Conservation (phyloP, 495 filamentous ascomycete species). For the Hypoxylon fuscum region DNA sequence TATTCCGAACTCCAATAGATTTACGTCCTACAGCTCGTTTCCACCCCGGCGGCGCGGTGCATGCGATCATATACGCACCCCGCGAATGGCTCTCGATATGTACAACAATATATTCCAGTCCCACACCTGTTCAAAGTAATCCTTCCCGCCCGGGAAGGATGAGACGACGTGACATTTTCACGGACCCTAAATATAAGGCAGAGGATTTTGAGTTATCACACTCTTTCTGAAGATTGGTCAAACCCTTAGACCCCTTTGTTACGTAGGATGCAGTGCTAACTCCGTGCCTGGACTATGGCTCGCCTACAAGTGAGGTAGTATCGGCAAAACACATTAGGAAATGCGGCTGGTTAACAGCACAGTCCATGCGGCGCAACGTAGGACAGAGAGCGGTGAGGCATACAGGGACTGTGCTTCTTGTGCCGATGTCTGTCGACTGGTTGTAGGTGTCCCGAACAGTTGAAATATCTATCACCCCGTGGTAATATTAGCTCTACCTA, state of each 20-base stretch:
- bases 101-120: constrained; percentile 14
- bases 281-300: background rate
- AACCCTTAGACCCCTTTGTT: constrained; percentile 14
- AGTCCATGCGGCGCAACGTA: constrained; percentile 19
- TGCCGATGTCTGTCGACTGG: no score
- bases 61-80: constrained; percentile 35
- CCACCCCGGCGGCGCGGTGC: constrained; percentile 30
- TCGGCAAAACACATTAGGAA: constrained; percentile 8
- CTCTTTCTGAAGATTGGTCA: background rate
- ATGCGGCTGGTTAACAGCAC: constrained; percentile 19
- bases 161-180: constrained; percentile 9
- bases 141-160: constrained; percentile 25
- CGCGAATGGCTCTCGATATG: constrained; percentile 17
- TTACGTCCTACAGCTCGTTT: constrained; percentile 24
- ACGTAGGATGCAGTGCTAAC: background rate
- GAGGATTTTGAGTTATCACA: constrained; percentile 7
- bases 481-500: no score
- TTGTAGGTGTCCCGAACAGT: no score
- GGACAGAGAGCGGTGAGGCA: background rate
- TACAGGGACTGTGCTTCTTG: no score
- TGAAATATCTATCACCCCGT: no score
- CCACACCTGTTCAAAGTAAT: constrained; percentile 15
- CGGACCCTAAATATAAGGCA: constrained; percentile 1
- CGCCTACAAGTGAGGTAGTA: constrained; percentile 15
- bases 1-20: constrained; percentile 30